Evolutionary conservation across 2,329 filamentous ascomycete species (phyloP).

Genomic region (Exophiala calicioides): DNA sequence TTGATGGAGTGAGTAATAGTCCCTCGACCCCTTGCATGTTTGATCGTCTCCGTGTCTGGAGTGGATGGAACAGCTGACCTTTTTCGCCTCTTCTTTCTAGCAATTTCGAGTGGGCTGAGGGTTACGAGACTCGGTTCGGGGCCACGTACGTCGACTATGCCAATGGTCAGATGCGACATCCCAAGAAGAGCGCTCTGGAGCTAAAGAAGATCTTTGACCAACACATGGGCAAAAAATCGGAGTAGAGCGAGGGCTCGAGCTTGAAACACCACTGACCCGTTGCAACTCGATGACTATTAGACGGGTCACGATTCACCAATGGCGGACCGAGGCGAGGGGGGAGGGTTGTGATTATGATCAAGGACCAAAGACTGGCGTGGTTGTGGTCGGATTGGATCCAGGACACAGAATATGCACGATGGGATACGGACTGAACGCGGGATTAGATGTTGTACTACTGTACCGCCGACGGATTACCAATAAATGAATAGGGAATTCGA

Average conservation of each 20-base stretch:
- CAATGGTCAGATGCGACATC: constrained; percentile 73
- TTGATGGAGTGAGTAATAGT: constrained; percentile 67
- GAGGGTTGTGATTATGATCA: too few relatives aligned
- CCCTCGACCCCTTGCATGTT: constrained; percentile 19
- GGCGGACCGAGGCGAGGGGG: too few relatives aligned
- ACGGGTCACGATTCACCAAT: too few relatives aligned
- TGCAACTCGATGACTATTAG: too few relatives aligned
- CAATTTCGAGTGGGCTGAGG: constrained; percentile 92
- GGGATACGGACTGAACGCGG: too few relatives aligned
- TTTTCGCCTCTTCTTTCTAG: constrained; percentile 38
- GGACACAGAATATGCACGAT: too few relatives aligned
- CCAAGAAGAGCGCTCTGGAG: constrained; percentile 79
- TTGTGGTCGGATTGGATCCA: too few relatives aligned
- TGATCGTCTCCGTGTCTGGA: background rate
- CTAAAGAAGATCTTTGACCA: constrained; percentile 71
- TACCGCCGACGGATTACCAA: too few relatives aligned
- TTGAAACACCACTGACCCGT: too few relatives aligned
- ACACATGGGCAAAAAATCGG: constrained; percentile 63
- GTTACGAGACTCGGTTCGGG: constrained; percentile 82
- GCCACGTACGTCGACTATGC: constrained; percentile 81
- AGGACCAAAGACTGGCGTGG: too few relatives aligned
- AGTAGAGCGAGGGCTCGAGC: background rate
- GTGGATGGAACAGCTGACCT: background rate
- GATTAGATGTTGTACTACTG: background rate
- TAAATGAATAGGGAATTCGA: too few relatives aligned